Percentiles rank a stretch among this genome's conserved stretches.
phyloP scores from a whole-genome alignment of 495 filamentous ascomycete species.

The Aspergillus mulundensis region DNA sequence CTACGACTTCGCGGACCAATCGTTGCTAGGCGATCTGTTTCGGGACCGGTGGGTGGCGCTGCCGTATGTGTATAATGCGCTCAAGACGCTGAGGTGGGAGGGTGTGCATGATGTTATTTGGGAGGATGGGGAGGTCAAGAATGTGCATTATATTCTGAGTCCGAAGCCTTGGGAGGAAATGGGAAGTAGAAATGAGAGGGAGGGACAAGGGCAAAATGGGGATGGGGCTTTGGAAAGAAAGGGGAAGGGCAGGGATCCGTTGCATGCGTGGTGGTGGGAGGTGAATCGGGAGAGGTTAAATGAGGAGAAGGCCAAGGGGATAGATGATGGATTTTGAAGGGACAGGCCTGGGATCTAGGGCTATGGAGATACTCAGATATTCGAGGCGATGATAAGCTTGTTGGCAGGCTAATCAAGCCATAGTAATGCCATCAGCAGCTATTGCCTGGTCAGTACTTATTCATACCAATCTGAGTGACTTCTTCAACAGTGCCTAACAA shows the following conservation, averaged over 20 bases:
- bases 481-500: too few relatives aligned
- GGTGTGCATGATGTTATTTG: constrained; percentile 69
- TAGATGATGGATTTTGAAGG: constrained; percentile 18
- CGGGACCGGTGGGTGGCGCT: constrained; percentile 64
- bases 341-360: too few relatives aligned
- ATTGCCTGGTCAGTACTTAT: too few relatives aligned
- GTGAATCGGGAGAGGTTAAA: constrained; percentile 48
- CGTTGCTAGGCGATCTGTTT: constrained; percentile 64
- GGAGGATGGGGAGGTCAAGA: constrained; percentile 71
- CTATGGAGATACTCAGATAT: too few relatives aligned
- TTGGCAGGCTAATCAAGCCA: too few relatives aligned
- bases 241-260: constrained; percentile 14
- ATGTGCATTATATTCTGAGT: constrained; percentile 70
- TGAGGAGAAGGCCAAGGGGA: constrained; percentile 42
- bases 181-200: too few relatives aligned
- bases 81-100: constrained; percentile 72
- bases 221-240: not conserved
- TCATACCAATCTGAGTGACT: too few relatives aligned
- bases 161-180: constrained; percentile 77
- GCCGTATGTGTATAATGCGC: constrained; percentile 76
- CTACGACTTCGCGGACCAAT: constrained; percentile 77
- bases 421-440: too few relatives aligned
- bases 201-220: too few relatives aligned
- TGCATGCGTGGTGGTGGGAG: constrained; percentile 63
- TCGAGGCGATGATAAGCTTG: too few relatives aligned